Percentiles rank a stretch among this genome's conserved stretches.
These are phyloP conservation scores for Chalciporus sp. DNA, from an alignment of 1,284 basidiomycete species.

Conservation along the genomic window DNA sequence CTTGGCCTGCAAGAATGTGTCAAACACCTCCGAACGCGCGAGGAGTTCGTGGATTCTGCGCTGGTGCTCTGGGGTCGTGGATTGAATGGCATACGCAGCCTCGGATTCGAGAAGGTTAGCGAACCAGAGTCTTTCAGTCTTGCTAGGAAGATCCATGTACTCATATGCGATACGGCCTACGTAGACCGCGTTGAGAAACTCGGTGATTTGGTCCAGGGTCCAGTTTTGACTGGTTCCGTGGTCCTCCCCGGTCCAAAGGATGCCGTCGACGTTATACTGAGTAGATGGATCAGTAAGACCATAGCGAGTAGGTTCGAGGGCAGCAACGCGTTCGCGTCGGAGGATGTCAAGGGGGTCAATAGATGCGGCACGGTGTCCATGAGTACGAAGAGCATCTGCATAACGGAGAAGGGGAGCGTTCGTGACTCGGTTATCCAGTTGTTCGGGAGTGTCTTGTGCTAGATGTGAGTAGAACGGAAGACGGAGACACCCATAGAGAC, in stretches of 20 bases:
- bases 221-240: constrained; percentile 52
- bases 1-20: constrained; percentile 79
- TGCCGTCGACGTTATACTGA: constrained; percentile 77
- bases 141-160: constrained; percentile 84
- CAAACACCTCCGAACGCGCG: constrained; percentile 77
- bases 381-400: constrained; percentile 81
- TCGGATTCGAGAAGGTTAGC: constrained; percentile 78
- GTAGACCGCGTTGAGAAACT: constrained; percentile 73
- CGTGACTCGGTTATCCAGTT: constrained; percentile 72
- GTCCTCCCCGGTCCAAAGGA: constrained; percentile 65
- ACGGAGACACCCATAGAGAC: constrained; percentile 30
- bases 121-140: constrained; percentile 84
- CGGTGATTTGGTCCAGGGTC: constrained; percentile 69
- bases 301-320: constrained; percentile 78
- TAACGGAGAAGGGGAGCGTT: constrained; percentile 85
- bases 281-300: constrained; percentile 59
- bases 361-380: constrained; percentile 78
- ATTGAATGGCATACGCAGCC: constrained; percentile 24
- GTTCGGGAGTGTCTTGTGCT: constrained; percentile 66
- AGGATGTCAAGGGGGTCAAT: constrained; percentile 88
- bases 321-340: constrained; percentile 81
- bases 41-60: constrained; percentile 71
- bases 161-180: constrained; percentile 86
- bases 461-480: background rate
- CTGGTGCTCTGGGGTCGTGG: constrained; percentile 29